A percentile compares a stretch with the other conserved stretches of the same genome.
phyloP scores from a whole-genome alignment of 164 flowering plant genomes.

The Euptelea pleiosperma region DNA sequence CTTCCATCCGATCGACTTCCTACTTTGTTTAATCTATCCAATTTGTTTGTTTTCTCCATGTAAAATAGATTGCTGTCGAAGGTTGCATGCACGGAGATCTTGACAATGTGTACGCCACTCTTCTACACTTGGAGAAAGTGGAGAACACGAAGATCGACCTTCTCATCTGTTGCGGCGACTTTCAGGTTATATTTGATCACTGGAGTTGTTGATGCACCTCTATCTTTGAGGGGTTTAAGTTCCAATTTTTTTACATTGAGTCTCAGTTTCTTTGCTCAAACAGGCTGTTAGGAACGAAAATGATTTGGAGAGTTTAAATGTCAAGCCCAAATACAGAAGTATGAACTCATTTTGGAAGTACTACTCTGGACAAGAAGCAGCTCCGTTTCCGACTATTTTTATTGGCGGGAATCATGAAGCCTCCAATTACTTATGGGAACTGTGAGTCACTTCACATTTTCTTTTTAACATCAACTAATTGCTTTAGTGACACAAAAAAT shows the following conservation, averaged over 20 bases:
- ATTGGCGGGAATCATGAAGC: constrained; percentile 99
- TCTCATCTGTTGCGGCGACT: constrained; percentile 92
- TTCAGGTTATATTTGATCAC: no score
- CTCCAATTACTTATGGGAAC: constrained; percentile 93
- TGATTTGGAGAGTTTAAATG: constrained; percentile 77
- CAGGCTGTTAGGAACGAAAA: constrained; percentile 89
- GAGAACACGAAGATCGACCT: constrained; percentile 84
- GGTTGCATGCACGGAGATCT: constrained; percentile 99
- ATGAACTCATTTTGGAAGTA: constrained; percentile 98
- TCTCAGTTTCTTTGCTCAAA: no score
- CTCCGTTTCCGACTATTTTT: constrained; percentile 87
- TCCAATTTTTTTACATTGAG: no score
- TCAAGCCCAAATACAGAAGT: constrained; percentile 50
- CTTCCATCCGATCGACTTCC: no score
- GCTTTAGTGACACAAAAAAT: no score
- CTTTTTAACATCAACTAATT: no score
- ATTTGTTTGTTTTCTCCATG: background rate
- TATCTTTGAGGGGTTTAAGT: no score
- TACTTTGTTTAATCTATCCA: no score
- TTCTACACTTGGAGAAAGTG: constrained; percentile 49
- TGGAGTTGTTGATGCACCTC: no score
- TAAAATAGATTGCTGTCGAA: constrained; percentile 73
- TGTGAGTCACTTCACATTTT: constrained; percentile 86
- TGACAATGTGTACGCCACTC: constrained; percentile 79
- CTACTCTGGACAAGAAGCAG: constrained; percentile 79